Conservation (phyloP, 495 filamentous ascomycete species). For the Penicillium herquei region DNA sequence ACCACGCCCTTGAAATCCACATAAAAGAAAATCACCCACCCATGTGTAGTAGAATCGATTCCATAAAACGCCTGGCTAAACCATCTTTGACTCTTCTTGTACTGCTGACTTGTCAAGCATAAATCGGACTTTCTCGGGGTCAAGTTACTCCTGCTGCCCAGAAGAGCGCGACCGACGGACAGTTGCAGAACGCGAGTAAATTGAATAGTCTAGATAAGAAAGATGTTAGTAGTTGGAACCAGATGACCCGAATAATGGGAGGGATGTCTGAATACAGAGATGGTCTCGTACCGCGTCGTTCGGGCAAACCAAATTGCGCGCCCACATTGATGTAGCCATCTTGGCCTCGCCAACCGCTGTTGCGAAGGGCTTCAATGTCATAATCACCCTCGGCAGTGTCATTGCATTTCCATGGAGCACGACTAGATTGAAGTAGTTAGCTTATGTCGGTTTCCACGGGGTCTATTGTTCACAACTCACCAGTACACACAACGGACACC, state of each 20-base stretch:
- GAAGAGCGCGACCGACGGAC: conserved; percentile 23
- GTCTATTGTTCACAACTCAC: conserved; percentile 26
- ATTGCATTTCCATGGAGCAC: conserved; percentile 56
- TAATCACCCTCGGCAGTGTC: conserved; percentile 42
- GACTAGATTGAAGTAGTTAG: conserved; percentile 30
- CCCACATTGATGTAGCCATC: conserved; percentile 72
- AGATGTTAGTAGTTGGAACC: conserved; percentile 5
- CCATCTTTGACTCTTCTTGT: background rate
- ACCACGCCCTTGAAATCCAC: no score
- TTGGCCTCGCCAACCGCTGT: conserved; percentile 31
- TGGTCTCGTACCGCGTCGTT: conserved; percentile 47
- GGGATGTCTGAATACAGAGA: conserved; percentile 22
- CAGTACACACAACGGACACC: conserved; percentile 68
- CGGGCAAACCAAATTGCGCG: conserved; percentile 57
- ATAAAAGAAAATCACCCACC: no score
- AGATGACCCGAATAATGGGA: background rate
- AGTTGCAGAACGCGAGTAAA: conserved; percentile 44
- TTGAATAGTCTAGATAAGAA: conserved; percentile 35
- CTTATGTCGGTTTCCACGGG: background rate
- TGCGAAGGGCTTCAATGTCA: conserved; percentile 42
- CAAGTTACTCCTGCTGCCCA: conserved; percentile 12
- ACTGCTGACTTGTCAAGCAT: background rate
- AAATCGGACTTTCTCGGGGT: background rate
- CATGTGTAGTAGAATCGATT: no score
- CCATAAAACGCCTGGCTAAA: no score